Evolutionary conservation across 177 flowering plant species (phyloP), one percentile per base, ranked within the genome.

Genomic region (Vitis hybrid): DNA sequence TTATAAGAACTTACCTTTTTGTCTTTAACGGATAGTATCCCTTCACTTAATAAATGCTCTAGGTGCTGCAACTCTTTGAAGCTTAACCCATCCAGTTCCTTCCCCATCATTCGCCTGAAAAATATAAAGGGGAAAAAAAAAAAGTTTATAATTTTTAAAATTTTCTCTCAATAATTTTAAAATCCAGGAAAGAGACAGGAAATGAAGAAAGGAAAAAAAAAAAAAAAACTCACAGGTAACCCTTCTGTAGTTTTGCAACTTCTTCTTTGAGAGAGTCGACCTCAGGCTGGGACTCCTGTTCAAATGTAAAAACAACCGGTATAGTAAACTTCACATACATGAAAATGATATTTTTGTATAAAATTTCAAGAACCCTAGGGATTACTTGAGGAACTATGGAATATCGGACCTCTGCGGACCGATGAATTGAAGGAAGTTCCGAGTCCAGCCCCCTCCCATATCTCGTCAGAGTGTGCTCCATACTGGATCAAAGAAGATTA

Each of bases 31-130:
- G 70, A 59, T 10, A 58, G 5, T 11, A 79, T 15, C 13, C 82
- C 82, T 63, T 76, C 70, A 41, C 50, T 55, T 41, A 79, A 27
- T 50, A 70, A 72, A 3, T 76, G 51, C 60, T 79, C 82, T 0
- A 79, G 21, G 2, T 59, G 70, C 21, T 79, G 77, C 61, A 79
- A 53, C 57, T 79, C 82, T 21, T 64, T 67, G 30, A 67, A 73
- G 69, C 68, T 70, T 75, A 79, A 61, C 9, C 66, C 69, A 55
- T 79, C 75, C n/a, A 79, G 67, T 20, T 79, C 69, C 67, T 73
- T 49, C 2, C 82, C 82, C 59, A 46, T 59, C 79, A 73, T 72
- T 52, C 63, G 67, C 67, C 82, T 79, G 20, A 32, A 15, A 32
- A 63, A 17, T 41, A 12, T 11, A 9, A 11, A n/a, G n/a, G 53